Conservation (phyloP, 345 rosid genomes). For the Cardiospermum halicacabum region DNA sequence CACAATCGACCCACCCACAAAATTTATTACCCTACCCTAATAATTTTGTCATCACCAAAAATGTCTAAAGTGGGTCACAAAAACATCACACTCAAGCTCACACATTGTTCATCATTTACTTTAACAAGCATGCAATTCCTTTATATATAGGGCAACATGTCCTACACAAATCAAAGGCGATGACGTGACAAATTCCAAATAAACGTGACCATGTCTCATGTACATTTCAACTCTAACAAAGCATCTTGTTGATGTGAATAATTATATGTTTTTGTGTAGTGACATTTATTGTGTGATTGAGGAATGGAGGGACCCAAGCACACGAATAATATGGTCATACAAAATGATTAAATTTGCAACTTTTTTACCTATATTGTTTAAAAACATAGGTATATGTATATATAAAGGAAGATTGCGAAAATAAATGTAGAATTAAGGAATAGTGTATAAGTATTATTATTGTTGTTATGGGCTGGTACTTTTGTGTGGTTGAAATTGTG, state of each 20-base stretch:
- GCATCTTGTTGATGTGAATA: slow-evolving; percentile 12
- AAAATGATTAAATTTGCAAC: neutral
- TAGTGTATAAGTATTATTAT: neutral
- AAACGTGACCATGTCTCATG: slow-evolving; percentile 10
- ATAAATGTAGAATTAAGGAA: neutral
- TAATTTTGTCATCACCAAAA: slow-evolving; percentile 2
- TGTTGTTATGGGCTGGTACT: neutral
- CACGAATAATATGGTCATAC: slow-evolving; percentile 10
- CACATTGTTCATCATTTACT: neutral
- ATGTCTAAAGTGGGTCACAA: neutral
- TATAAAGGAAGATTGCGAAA: neutral
- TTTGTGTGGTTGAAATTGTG: neutral
- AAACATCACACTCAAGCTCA: neutral
- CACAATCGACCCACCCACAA: no score
- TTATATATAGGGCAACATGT: slow-evolving; percentile 3
- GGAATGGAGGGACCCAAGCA: neutral
- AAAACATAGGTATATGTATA: neutral
- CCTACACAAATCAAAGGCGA: neutral
- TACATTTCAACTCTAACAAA: slow-evolving; percentile 3
- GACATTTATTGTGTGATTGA: neutral
- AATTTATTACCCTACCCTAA: slow-evolving; percentile 6
- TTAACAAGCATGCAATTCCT: neutral
- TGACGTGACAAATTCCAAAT: slow-evolving; percentile 4
- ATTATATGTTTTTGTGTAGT: no score
- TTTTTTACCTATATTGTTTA: neutral